Evolutionary conservation across 768 basidiomycete genomes (phyloP).

Genomic region (Strobilomyces dryophilus): DNA sequence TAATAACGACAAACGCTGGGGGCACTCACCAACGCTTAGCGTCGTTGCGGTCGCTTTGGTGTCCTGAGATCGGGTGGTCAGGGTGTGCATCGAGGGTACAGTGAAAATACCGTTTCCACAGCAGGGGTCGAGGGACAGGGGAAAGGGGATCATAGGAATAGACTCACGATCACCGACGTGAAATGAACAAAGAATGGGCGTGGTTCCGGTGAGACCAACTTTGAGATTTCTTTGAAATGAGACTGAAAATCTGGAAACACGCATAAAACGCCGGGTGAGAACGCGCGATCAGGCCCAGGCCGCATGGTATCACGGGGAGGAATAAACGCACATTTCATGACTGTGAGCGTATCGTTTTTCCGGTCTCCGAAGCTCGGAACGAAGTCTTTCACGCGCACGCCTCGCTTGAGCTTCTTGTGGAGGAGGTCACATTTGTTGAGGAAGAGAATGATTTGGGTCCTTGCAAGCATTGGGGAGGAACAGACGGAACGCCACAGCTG

Average conservation of each 20-base stretch:
- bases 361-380: slow-evolving; percentile 74
- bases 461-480: slow-evolving; percentile 57
- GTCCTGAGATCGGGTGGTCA: slow-evolving; percentile 45
- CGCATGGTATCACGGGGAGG: background rate
- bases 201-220: slow-evolving; percentile 55
- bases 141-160: background rate
- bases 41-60: slow-evolving; percentile 72
- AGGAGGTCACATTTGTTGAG: slow-evolving; percentile 73
- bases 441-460: slow-evolving; percentile 51
- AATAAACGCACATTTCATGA: slow-evolving; percentile 57
- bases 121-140: slow-evolving; percentile 5
- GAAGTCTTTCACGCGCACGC: slow-evolving; percentile 60
- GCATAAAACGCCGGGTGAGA: background rate
- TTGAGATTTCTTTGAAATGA: slow-evolving; percentile 75
- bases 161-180: slow-evolving; percentile 73
- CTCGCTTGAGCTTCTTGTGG: slow-evolving; percentile 66
- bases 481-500: slow-evolving; percentile 76
- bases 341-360: slow-evolving; percentile 65
- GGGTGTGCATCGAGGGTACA: background rate
- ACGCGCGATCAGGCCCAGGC: slow-evolving; percentile 9
- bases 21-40: slow-evolving; percentile 54
- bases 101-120: background rate
- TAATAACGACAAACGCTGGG: background rate
- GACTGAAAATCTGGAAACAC: slow-evolving; percentile 63
- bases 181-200: slow-evolving; percentile 71